phyloP scores from a whole-genome alignment of 2,329 filamentous ascomycete species.

The Pseudogymnoascus sp. region DNA sequence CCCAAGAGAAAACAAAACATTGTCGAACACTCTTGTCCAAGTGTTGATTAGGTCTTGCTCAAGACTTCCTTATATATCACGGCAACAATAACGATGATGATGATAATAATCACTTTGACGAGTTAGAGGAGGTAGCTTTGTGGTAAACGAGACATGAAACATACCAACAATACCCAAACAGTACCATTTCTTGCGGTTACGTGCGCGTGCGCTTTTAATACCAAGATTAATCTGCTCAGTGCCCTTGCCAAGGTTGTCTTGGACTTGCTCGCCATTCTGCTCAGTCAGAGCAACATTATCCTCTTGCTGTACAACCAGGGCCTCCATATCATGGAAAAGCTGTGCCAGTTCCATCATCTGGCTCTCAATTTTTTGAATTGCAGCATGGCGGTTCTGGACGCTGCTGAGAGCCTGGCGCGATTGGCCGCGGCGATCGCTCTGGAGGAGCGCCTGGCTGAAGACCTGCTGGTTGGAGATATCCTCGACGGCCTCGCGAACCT shows the following conservation, averaged over 20 bases:
- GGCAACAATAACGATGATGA: background rate
- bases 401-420: constrained; percentile 70
- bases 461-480: constrained; percentile 63
- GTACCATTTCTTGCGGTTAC: constrained; percentile 89
- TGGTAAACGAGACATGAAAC: constrained; percentile 5
- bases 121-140: background rate
- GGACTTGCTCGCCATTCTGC: constrained; percentile 76
- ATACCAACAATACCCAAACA: constrained; percentile 67
- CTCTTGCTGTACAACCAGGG: constrained; percentile 79
- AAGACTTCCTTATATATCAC: background rate
- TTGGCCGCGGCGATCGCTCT: constrained; percentile 72
- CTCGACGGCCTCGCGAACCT: constrained; percentile 70
- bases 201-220: constrained; percentile 68
- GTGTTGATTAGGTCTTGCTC: no score
- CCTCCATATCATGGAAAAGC: constrained; percentile 84
- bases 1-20: background rate
- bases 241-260: constrained; percentile 74
- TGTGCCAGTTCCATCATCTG: constrained; percentile 82
- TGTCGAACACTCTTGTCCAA: background rate
- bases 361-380: constrained; percentile 84
- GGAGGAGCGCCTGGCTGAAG: constrained; percentile 80
- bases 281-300: constrained; percentile 72
- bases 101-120: background rate
- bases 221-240: constrained; percentile 63
- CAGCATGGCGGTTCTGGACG: constrained; percentile 74